These are phyloP conservation scores for Chenopodium berlandieri DNA, from an alignment of 148 eudicot genomes.

Conservation along the genomic window DNA sequence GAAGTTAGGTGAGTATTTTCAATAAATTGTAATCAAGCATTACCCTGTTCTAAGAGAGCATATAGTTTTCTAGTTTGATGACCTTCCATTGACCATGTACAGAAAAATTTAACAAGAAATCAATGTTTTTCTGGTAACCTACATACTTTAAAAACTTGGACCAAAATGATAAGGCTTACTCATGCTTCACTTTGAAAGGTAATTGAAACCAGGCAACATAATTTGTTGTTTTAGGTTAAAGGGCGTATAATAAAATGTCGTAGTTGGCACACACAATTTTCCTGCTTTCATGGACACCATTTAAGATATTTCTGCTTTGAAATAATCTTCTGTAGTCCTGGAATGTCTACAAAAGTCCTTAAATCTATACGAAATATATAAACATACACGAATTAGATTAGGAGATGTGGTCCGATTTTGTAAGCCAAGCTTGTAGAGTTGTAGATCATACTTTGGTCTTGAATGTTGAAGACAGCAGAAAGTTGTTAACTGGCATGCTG, in stretches of 20 bases:
- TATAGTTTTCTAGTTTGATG: slow-evolving; percentile 1
- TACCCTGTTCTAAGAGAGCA: background rate
- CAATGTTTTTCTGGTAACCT: slow-evolving; percentile 15
- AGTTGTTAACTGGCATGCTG: slow-evolving; percentile 1
- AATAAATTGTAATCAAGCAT: background rate
- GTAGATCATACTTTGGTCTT: background rate
- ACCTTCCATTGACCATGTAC: background rate
- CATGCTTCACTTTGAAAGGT: slow-evolving; percentile 20
- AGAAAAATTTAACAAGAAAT: background rate
- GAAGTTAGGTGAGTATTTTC: background rate
- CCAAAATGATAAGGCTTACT: slow-evolving; percentile 23
- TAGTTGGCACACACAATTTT: slow-evolving; percentile 20
- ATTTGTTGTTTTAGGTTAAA: slow-evolving; percentile 17
- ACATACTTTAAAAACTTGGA: slow-evolving; percentile 17
- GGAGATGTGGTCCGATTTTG: background rate
- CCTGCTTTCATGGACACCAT: slow-evolving; percentile 18
- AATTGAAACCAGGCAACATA: slow-evolving; percentile 15
- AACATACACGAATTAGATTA: background rate
- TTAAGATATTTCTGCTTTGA: background rate
- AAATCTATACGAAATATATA: background rate
- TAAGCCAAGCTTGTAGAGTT: background rate
- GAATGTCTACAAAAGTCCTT: background rate
- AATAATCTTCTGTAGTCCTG: background rate
- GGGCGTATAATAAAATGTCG: background rate
- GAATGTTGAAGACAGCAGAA: background rate